A percentile compares a stretch with the other conserved stretches of the same genome.
phyloP scores from a whole-genome alignment of 441 rosid species.

The Raphanus hybrid region DNA sequence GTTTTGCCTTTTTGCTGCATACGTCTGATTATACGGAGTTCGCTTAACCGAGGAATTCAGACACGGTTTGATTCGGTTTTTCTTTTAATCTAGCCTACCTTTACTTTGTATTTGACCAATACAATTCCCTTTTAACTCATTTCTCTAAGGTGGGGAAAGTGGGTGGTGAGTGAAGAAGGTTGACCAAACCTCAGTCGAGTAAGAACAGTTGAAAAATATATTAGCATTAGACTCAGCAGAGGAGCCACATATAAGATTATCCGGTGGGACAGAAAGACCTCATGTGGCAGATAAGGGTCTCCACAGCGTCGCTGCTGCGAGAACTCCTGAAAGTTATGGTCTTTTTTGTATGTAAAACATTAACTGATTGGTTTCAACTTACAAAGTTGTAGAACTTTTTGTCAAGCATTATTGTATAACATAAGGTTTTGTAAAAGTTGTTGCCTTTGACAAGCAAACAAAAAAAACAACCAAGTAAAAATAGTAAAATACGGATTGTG shows the following conservation, averaged over 20 bases:
- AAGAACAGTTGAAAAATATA: no score
- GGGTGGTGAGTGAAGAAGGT: no score
- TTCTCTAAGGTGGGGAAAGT: neutral
- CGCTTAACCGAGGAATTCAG: neutral
- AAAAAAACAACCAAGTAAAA: neutral
- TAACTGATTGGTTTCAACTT: neutral
- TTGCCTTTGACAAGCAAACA: constrained; percentile 3
- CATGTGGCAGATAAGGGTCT: no score
- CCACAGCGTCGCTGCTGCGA: no score
- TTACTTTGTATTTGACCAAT: neutral
- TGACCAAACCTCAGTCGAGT: no score
- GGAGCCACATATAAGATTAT: no score
- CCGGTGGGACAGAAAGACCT: no score
- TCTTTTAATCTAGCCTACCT: neutral
- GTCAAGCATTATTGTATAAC: neutral
- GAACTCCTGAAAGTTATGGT: no score
- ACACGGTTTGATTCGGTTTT: neutral
- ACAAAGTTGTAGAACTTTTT: no score
- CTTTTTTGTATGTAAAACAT: neutral
- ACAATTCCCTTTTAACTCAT: neutral
- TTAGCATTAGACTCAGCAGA: no score
- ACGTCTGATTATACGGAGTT: neutral
- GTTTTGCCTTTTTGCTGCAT: neutral
- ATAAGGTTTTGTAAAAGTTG: neutral
- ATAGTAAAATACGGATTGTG: neutral